Evolutionary conservation across 345 rosid species (phyloP).

Genomic region (Cochlearia excelsa): DNA sequence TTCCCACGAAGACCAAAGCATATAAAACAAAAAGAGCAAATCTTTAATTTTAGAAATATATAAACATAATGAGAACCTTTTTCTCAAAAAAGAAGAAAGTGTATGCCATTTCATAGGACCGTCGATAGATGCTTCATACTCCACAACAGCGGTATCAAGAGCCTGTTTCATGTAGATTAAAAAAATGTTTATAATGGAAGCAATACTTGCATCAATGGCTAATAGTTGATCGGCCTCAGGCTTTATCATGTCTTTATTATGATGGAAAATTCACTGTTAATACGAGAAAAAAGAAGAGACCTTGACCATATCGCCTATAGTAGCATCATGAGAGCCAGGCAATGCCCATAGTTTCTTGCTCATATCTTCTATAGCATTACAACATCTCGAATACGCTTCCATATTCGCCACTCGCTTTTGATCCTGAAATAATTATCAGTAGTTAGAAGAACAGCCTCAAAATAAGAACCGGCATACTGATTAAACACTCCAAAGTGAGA

Average conservation of each 20-base stretch:
- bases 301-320: slow-evolving; percentile 32
- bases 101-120: slow-evolving; percentile 55
- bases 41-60: not conserved
- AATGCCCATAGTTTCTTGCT: slow-evolving; percentile 42
- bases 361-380: slow-evolving; percentile 44
- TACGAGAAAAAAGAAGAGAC: not conserved
- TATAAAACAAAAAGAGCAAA: not conserved
- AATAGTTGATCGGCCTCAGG: slow-evolving; percentile 9
- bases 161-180: slow-evolving; percentile 38
- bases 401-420: slow-evolving; percentile 35
- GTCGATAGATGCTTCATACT: slow-evolving; percentile 43
- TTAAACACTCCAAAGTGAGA: not conserved
- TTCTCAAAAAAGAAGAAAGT: slow-evolving; percentile 39
- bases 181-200: slow-evolving; percentile 5
- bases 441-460: slow-evolving; percentile 5
- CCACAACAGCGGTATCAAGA: slow-evolving; percentile 41
- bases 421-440: slow-evolving; percentile 23
- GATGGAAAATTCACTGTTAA: not conserved
- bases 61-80: slow-evolving; percentile 36
- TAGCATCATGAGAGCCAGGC: slow-evolving; percentile 37
- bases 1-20: slow-evolving; percentile 13
- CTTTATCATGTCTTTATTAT: slow-evolving; percentile 3
- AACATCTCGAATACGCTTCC: slow-evolving; percentile 46
- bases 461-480: not conserved
- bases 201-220: slow-evolving; percentile 16